Evolutionary conservation across 1,284 basidiomycete genomes (phyloP).

Genomic region (Trichosporon coremiiforme): DNA sequence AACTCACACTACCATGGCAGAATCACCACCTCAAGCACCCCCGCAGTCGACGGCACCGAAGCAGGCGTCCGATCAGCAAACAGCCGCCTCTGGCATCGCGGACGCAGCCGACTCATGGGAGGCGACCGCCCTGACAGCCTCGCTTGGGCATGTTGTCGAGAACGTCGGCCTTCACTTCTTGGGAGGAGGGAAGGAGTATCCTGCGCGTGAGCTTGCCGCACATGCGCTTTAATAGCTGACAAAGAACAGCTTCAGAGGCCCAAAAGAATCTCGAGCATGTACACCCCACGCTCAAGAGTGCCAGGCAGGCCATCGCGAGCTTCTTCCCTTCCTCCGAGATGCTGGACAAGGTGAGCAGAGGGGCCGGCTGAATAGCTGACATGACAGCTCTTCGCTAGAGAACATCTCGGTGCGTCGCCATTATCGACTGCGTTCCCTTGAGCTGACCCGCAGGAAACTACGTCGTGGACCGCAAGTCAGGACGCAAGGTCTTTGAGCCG

Average conservation of each 20-base stretch:
- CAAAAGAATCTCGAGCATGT: not conserved
- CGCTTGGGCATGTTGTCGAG: conserved; percentile 1
- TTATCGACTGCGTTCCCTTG: not conserved
- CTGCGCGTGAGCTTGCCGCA: not conserved
- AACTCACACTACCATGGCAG: not conserved
- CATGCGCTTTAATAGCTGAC: too few relatives aligned
- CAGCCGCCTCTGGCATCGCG: not conserved
- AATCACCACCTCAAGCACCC: not conserved
- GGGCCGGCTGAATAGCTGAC: too few relatives aligned
- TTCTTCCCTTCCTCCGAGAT: conserved; percentile 51
- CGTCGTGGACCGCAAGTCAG: conserved; percentile 65
- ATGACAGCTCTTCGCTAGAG: conserved; percentile 49
- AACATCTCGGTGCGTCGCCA: conserved; percentile 50
- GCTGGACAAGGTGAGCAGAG: conserved; percentile 45
- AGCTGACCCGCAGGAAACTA: conserved; percentile 62
- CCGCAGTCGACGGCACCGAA: not conserved
- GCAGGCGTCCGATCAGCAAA: not conserved
- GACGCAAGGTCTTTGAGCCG: conserved; percentile 70
- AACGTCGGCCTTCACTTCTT: conserved; percentile 3
- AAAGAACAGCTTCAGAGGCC: not conserved
- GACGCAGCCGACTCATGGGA: not conserved
- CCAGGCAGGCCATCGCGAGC: conserved; percentile 29
- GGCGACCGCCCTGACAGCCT: not conserved
- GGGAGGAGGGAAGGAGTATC: not conserved
- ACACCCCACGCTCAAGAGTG: not conserved